phyloP scores from a whole-genome alignment of 371 early-diverging fungal genomes.

The Lichtheimia hyalospora region DNA sequence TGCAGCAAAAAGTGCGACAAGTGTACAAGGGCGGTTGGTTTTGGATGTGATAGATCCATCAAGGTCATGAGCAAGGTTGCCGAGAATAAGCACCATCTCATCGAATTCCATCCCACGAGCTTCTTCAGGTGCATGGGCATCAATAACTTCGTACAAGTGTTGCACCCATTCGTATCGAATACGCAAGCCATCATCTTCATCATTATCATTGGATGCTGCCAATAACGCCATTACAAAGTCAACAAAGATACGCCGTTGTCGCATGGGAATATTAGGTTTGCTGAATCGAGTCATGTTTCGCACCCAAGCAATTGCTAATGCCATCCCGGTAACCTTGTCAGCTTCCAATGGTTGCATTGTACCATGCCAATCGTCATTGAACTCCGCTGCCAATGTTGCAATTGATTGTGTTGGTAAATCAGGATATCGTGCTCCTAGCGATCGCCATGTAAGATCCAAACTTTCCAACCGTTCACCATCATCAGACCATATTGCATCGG shows the following conservation, averaged over 20 bases:
- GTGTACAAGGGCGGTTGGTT: neutral
- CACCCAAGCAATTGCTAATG: slow-evolving; percentile 1
- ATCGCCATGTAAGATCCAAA: neutral
- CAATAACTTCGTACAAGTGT: slow-evolving; percentile 4
- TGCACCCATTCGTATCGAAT: slow-evolving; percentile 1
- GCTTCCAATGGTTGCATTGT: neutral
- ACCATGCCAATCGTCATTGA: neutral
- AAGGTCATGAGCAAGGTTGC: neutral
- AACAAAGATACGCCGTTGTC: slow-evolving; percentile 5
- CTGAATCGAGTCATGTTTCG: slow-evolving; percentile 2
- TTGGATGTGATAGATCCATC: too few relatives aligned
- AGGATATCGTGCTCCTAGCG: neutral
- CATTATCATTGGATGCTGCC: neutral
- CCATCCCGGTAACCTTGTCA: neutral
- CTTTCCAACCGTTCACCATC: neutral
- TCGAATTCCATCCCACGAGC: slow-evolving; percentile 1
- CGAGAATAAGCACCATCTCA: neutral
- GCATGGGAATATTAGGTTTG: neutral
- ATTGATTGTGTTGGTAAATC: neutral
- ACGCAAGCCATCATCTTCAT: neutral
- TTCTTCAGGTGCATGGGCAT: neutral
- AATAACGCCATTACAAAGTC: slow-evolving; percentile 4
- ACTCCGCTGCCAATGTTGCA: neutral
- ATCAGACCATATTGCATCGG: slow-evolving; percentile 7
- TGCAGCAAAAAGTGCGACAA: slow-evolving; percentile 1